These are phyloP conservation scores for Sapria himalayana DNA, from an alignment of 345 rosid species.

Conservation along the genomic window DNA sequence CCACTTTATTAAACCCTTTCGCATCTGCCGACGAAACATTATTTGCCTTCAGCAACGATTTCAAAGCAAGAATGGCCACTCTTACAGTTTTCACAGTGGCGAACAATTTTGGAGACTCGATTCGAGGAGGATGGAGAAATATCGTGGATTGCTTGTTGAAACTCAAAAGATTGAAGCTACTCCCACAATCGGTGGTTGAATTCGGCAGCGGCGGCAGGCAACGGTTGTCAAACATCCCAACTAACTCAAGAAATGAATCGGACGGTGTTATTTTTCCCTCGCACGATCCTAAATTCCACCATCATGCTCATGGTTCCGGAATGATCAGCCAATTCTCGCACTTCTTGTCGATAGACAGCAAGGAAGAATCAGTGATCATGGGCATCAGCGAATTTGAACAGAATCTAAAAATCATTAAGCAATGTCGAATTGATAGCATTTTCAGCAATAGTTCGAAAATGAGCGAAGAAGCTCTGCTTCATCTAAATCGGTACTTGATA, in stretches of 20 bases:
- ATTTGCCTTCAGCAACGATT: slow-evolving; percentile 57
- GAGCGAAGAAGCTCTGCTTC: slow-evolving; percentile 30
- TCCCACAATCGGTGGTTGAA: slow-evolving; percentile 57
- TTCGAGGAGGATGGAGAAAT: slow-evolving; percentile 84
- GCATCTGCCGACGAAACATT: slow-evolving; percentile 76
- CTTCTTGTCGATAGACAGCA: slow-evolving; percentile 48
- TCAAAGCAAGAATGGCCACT: slow-evolving; percentile 84
- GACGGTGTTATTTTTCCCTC: slow-evolving; percentile 15
- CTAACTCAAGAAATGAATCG: slow-evolving; percentile 17
- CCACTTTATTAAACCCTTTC: slow-evolving; percentile 67
- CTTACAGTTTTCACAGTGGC: slow-evolving; percentile 74
- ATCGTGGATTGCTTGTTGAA: slow-evolving; percentile 71
- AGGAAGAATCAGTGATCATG: slow-evolving; percentile 52
- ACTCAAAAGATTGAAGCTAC: slow-evolving; percentile 67
- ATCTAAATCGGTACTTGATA: slow-evolving; percentile 60
- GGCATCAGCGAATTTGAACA: slow-evolving; percentile 85
- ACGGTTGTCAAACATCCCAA: slow-evolving; percentile 13
- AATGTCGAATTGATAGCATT: slow-evolving; percentile 54
- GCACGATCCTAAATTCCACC: slow-evolving; percentile 22
- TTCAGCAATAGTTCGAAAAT: slow-evolving; percentile 38
- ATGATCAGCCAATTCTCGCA: slow-evolving; percentile 45
- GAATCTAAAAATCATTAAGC: slow-evolving; percentile 62
- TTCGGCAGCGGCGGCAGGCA: slow-evolving; percentile 17
- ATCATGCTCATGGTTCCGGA: slow-evolving; percentile 16
- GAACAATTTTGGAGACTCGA: slow-evolving; percentile 53